Evolutionary conservation across 139 green algal species (phyloP).

Genomic region (Haematococcus lacustris): DNA sequence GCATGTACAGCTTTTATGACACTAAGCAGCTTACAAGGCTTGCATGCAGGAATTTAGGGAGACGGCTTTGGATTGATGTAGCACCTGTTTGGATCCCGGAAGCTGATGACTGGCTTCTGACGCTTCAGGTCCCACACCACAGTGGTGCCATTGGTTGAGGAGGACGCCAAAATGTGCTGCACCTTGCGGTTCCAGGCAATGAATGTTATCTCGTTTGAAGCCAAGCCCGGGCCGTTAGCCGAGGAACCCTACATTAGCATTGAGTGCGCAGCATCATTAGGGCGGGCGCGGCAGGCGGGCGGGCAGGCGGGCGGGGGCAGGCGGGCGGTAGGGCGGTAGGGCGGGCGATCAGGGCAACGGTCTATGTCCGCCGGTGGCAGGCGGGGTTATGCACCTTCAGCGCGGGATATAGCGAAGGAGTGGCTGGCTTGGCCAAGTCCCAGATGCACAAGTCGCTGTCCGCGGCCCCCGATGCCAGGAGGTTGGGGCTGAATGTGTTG

Average conservation of each 20-base stretch:
- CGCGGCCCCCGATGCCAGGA: slow-evolving; percentile 82
- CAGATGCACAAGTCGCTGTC: slow-evolving; percentile 95
- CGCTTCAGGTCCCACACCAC: slow-evolving; percentile 95
- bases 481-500: slow-evolving; percentile 82
- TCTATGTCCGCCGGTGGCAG: neutral
- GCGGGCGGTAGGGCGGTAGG: too few species aligned
- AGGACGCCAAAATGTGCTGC: slow-evolving; percentile 90
- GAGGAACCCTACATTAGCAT: neutral
- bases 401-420: slow-evolving; percentile 56
- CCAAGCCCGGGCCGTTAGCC: too few species aligned
- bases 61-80: too few species aligned
- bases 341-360: too few species aligned
- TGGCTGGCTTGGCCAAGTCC: slow-evolving; percentile 80
- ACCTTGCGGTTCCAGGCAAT: slow-evolving; percentile 94
- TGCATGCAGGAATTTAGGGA: slow-evolving; percentile 4
- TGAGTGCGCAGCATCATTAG: neutral
- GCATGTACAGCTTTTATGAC: slow-evolving; percentile 2
- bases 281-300: too few species aligned
- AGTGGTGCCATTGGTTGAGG: slow-evolving; percentile 51
- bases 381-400: slow-evolving; percentile 28
- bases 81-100: slow-evolving; percentile 65
- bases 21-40: neutral
- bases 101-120: slow-evolving; percentile 85
- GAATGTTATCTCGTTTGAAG: slow-evolving; percentile 61
- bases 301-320: neutral